Percentiles rank a stretch among this genome's conserved stretches.
Evolutionary conservation across 1,284 basidiomycete genomes (phyloP).

Genomic region (Puccinia polysora): DNA sequence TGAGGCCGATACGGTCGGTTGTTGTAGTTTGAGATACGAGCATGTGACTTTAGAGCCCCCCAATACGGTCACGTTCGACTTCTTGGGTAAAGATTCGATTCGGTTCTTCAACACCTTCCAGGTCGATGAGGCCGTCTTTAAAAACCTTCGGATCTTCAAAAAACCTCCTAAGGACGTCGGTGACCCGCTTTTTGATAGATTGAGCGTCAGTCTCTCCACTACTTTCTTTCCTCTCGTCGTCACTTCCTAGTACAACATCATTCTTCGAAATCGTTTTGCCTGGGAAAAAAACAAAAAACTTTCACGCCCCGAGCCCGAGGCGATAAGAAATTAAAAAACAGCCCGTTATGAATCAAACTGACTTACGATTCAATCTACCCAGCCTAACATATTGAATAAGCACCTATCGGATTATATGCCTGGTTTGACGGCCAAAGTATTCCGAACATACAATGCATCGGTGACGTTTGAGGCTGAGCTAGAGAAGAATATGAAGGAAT

Average conservation of each 20-base stretch:
- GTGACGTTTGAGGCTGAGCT: constrained; percentile 85
- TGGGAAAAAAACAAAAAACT: too few relatives aligned
- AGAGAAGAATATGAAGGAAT: constrained; percentile 59
- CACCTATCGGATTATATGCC: constrained; percentile 88
- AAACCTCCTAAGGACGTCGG: constrained; percentile 79
- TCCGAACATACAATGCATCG: constrained; percentile 97
- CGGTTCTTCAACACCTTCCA: constrained; percentile 84
- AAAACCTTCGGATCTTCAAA: constrained; percentile 81
- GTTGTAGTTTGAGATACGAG: constrained; percentile 89
- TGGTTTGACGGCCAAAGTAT: constrained; percentile 92
- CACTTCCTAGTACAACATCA: too few relatives aligned
- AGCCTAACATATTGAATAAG: constrained; percentile 82
- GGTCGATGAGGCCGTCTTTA: constrained; percentile 81
- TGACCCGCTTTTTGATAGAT: constrained; percentile 86
- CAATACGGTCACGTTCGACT: constrained; percentile 80
- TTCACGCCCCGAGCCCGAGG: too few relatives aligned
- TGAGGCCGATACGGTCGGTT: constrained; percentile 94
- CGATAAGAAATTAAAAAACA: too few relatives aligned
- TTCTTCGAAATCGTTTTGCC: too few relatives aligned
- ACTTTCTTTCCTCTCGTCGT: not conserved
- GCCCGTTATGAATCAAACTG: too few relatives aligned
- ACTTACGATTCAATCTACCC: too few relatives aligned
- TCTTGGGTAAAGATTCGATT: constrained; percentile 95
- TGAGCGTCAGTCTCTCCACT: constrained; percentile 48
- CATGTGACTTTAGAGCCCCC: constrained; percentile 85